phyloP scores from a whole-genome alignment of 257 asterid genomes.

The Parsonsia alboflavescens region DNA sequence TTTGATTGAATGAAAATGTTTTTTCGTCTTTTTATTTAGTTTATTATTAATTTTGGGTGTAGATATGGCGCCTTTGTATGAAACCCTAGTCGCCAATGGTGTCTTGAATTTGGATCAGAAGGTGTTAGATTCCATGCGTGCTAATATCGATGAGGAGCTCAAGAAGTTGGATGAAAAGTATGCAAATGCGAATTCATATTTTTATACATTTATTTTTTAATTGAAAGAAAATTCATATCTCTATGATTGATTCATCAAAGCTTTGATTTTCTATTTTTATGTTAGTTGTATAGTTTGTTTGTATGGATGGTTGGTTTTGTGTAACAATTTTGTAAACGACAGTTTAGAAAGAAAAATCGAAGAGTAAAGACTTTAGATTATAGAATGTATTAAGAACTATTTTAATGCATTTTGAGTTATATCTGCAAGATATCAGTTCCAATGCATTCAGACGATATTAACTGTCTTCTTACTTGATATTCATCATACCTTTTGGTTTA shows the following conservation, averaged over 20 bases:
- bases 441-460: background rate
- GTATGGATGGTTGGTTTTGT: background rate
- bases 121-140: slow-evolving; percentile 63
- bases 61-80: slow-evolving; percentile 85
- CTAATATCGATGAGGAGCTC: slow-evolving; percentile 57
- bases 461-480: background rate
- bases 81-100: slow-evolving; percentile 61
- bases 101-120: slow-evolving; percentile 62
- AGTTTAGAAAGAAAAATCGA: too few relatives aligned
- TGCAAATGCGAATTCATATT: background rate
- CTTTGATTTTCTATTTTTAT: background rate
- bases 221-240: too few relatives aligned
- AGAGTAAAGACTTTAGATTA: too few relatives aligned
- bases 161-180: slow-evolving; percentile 77
- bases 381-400: too few relatives aligned
- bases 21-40: background rate
- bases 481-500: too few relatives aligned
- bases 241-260: background rate
- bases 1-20: background rate
- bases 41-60: slow-evolving; percentile 7
- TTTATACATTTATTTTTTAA: background rate
- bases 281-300: too few relatives aligned
- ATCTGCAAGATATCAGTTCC: too few relatives aligned
- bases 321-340: too few relatives aligned
- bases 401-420: too few relatives aligned